A percentile compares a stretch with the other conserved stretches of the same genome.
Conservation (phyloP, 441 rosid genomes). For the Brassica hybrid region DNA sequence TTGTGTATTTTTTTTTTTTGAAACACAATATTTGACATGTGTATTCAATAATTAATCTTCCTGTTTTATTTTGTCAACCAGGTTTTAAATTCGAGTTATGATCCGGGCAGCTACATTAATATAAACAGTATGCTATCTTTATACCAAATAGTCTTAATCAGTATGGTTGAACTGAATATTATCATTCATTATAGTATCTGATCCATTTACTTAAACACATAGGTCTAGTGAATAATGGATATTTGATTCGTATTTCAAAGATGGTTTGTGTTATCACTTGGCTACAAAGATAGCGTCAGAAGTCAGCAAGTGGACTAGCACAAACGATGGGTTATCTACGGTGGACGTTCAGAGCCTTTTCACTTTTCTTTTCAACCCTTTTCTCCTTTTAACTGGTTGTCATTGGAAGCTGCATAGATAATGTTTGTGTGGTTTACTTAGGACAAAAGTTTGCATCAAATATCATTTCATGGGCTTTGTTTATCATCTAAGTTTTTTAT, state of each 20-base stretch:
- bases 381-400: conserved; percentile 13
- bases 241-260: not conserved
- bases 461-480: not conserved
- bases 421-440: not conserved
- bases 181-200: not conserved
- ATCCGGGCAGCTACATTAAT: not conserved
- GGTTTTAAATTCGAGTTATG: not conserved
- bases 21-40: not conserved
- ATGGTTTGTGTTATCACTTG: conserved; percentile 8
- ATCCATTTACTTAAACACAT: not conserved
- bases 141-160: not conserved
- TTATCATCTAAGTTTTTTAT: not conserved
- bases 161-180: not conserved
- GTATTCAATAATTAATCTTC: not conserved
- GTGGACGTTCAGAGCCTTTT: not conserved
- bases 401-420: conserved; percentile 1
- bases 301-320: conserved; percentile 21
- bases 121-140: not conserved
- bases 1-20: too few species aligned
- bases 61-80: not conserved
- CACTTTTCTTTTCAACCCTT: conserved; percentile 3
- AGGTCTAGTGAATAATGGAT: conserved; percentile 1
- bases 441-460: not conserved
- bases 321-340: not conserved
- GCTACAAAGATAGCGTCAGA: conserved; percentile 22